Evolutionary conservation across 2,329 filamentous ascomycete species (phyloP).

Genomic region (Pyrenochaeta sp.): DNA sequence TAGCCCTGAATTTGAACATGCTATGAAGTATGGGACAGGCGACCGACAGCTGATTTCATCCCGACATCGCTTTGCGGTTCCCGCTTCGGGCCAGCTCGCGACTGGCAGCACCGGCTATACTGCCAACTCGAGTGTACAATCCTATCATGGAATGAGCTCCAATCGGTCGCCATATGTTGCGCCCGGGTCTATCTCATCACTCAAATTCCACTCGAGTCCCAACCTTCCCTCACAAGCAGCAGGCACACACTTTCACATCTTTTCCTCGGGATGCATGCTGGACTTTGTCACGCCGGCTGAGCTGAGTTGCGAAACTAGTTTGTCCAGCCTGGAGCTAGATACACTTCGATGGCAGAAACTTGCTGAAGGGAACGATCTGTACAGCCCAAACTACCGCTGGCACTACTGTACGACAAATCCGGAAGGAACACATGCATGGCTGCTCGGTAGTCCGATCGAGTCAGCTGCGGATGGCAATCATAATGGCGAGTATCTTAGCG

Average conservation of each 20-base stretch:
- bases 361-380: conserved; percentile 92
- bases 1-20: conserved; percentile 81
- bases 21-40: conserved; percentile 66
- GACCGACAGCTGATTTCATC: conserved; percentile 51
- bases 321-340: conserved; percentile 87
- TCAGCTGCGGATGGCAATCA: conserved; percentile 69
- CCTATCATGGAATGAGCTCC: conserved; percentile 55
- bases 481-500: conserved; percentile 90
- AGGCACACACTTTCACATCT: conserved; percentile 94
- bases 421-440: conserved; percentile 94
- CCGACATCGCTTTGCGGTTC: conserved; percentile 41
- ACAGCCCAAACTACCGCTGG: conserved; percentile 92
- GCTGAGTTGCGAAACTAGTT: conserved; percentile 88
- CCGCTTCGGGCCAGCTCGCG: conserved; percentile 41
- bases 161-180: conserved; percentile 62
- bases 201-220: conserved; percentile 88
- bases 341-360: conserved; percentile 93
- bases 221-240: conserved; percentile 88
- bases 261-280: conserved; percentile 88
- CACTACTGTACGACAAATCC: conserved; percentile 98
- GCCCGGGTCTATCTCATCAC: conserved; percentile 85
- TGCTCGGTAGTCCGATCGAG: conserved; percentile 90
- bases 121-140: conserved; percentile 73
- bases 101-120: conserved; percentile 67
- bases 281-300: conserved; percentile 94